A percentile compares a stretch with the other conserved stretches of the same genome.
These are phyloP conservation scores for Alnus rubra DNA, from an alignment of 306 rosid genomes.

Conservation along the genomic window DNA sequence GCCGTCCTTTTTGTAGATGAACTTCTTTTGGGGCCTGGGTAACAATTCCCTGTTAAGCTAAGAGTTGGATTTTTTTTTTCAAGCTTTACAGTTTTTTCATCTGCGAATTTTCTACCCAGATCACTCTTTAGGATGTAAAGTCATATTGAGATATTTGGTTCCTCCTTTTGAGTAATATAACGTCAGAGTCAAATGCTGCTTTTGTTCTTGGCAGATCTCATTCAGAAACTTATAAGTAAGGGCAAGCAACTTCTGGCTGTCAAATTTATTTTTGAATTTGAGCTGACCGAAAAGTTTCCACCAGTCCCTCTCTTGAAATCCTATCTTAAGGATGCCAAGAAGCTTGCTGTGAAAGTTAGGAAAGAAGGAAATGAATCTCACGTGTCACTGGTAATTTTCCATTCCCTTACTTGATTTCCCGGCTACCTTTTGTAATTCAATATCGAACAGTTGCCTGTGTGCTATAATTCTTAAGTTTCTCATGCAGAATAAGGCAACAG, in stretches of 20 bases:
- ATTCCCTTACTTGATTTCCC: constrained; percentile 20
- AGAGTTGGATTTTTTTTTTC: background rate
- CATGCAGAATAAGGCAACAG: constrained; percentile 58
- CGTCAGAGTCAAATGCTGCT: constrained; percentile 4
- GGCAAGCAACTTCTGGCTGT: constrained; percentile 66
- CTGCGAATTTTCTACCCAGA: background rate
- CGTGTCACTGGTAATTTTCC: constrained; percentile 53
- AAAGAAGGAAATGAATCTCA: constrained; percentile 57
- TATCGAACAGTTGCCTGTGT: background rate
- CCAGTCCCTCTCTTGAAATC: constrained; percentile 69
- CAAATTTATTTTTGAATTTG: constrained; percentile 64
- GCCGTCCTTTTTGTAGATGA: background rate
- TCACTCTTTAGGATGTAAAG: background rate
- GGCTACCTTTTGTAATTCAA: constrained; percentile 6
- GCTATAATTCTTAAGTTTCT: constrained; percentile 30
- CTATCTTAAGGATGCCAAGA: constrained; percentile 53
- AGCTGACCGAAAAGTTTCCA: constrained; percentile 64
- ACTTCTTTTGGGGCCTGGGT: background rate
- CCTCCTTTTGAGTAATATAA: constrained; percentile 8
- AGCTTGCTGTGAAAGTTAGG: constrained; percentile 44
- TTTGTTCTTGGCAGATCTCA: constrained; percentile 59
- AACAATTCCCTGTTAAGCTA: background rate
- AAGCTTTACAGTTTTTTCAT: background rate
- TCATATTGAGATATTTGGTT: background rate
- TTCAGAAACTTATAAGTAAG: constrained; percentile 55